Evolutionary conservation across 2,329 filamentous ascomycete genomes (phyloP).

Genomic region (Penicillium sp.): DNA sequence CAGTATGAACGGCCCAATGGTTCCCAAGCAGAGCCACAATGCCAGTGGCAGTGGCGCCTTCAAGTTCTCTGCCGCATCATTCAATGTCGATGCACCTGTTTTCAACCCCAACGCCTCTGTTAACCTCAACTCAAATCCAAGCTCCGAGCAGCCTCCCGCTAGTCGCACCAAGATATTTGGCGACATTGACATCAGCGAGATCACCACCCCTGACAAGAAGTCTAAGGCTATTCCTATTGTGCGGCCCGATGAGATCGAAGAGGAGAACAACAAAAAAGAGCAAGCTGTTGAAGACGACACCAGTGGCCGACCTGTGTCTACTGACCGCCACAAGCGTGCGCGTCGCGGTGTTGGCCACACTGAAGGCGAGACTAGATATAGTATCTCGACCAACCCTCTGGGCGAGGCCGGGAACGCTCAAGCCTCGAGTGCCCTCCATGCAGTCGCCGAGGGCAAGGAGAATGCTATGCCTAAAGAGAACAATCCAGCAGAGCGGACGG

Average conservation of each 20-base stretch:
- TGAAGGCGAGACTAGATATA: constrained; percentile 73
- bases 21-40: constrained; percentile 12
- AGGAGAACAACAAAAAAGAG: constrained; percentile 37
- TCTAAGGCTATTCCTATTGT: constrained; percentile 84
- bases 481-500: constrained; percentile 25
- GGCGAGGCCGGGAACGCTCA: constrained; percentile 33
- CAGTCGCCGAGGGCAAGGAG: constrained; percentile 38
- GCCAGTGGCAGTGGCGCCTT: constrained; percentile 44
- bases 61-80: constrained; percentile 66
- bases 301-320: constrained; percentile 61
- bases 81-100: constrained; percentile 72
- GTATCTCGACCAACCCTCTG: constrained; percentile 46
- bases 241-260: constrained; percentile 57
- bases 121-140: constrained; percentile 28
- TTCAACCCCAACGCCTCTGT: constrained; percentile 71
- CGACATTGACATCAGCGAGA: constrained; percentile 62
- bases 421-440: constrained; percentile 24
- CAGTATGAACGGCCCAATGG: constrained; percentile 16
- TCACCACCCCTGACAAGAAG: constrained; percentile 64
- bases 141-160: constrained; percentile 19
- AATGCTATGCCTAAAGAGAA: constrained; percentile 42
- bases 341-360: constrained; percentile 64
- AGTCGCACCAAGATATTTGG: constrained; percentile 59
- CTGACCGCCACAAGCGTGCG: constrained; percentile 72
- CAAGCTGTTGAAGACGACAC: constrained; percentile 52